These are phyloP conservation scores for Jatropha podagrica DNA, from an alignment of 441 rosid species.

Conservation along the genomic window DNA sequence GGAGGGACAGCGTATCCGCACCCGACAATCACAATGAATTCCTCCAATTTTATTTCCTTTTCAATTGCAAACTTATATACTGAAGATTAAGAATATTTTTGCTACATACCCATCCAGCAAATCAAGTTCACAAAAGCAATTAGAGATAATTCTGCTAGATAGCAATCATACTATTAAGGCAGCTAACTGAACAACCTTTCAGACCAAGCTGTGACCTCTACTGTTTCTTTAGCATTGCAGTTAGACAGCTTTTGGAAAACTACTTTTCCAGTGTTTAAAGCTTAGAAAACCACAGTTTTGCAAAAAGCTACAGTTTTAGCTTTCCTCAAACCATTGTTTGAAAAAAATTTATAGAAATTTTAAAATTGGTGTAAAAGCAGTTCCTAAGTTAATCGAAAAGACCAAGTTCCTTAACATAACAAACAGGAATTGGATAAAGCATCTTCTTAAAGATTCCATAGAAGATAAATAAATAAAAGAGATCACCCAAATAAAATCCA, in stretches of 20 bases:
- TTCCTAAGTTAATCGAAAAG: too few relatives aligned
- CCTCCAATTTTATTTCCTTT: not conserved
- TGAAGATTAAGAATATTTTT: not conserved
- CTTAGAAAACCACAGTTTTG: too few relatives aligned
- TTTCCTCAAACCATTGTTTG: too few relatives aligned
- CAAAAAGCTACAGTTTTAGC: too few relatives aligned
- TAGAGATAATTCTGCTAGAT: not conserved
- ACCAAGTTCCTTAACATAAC: too few relatives aligned
- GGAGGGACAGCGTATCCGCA: not conserved
- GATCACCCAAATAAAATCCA: not conserved
- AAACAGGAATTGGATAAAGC: not conserved
- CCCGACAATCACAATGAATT: not conserved
- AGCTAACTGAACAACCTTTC: not conserved
- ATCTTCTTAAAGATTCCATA: not conserved
- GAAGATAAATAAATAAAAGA: not conserved
- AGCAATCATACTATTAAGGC: not conserved
- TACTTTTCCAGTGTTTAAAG: too few relatives aligned
- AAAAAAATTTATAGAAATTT: too few relatives aligned
- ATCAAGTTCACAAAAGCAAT: not conserved
- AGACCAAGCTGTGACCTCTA: not conserved
- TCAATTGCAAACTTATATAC: not conserved
- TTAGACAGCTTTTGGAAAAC: too few relatives aligned
- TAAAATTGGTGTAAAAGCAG: too few relatives aligned
- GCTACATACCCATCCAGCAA: not conserved
- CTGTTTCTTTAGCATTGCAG: too few relatives aligned